Evolutionary conservation across 1,284 basidiomycete genomes (phyloP).

Genomic region (Cerioporus squamosus): DNA sequence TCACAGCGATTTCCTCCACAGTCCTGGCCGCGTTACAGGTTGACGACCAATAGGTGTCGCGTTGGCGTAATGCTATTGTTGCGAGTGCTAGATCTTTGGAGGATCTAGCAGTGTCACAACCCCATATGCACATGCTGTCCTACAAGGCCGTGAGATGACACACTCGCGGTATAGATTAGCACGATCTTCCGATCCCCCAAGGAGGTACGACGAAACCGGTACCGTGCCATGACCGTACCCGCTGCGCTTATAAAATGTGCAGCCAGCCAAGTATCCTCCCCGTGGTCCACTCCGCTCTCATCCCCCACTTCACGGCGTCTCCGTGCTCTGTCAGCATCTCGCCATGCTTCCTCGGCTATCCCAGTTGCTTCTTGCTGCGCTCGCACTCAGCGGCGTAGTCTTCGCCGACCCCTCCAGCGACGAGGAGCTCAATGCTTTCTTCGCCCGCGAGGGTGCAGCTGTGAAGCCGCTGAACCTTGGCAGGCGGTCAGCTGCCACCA

Average conservation of each 20-base stretch:
- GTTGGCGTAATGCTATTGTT: not conserved
- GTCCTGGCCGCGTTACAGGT: not conserved
- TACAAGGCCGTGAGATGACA: not conserved
- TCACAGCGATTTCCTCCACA: not conserved
- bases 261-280: not conserved
- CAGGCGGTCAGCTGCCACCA: slow-evolving; percentile 23
- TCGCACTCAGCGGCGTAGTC: slow-evolving; percentile 12
- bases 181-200: not conserved
- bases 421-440: slow-evolving; percentile 18
- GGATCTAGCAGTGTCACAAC: not conserved
- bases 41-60: not conserved
- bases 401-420: slow-evolving; percentile 10
- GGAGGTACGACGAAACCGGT: not conserved
- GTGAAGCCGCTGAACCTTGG: slow-evolving; percentile 25
- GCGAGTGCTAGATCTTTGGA: not conserved
- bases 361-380: slow-evolving; percentile 14
- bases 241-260: slow-evolving; percentile 12
- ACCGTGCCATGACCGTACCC: not conserved
- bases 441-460: slow-evolving; percentile 19
- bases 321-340: not conserved
- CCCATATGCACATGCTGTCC: not conserved
- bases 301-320: not conserved
- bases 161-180: not conserved
- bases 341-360: slow-evolving; percentile 18
- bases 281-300: not conserved